phyloP scores from a whole-genome alignment of 2,329 filamentous ascomycete species.

The Sporothrix brunneoviolacea region DNA sequence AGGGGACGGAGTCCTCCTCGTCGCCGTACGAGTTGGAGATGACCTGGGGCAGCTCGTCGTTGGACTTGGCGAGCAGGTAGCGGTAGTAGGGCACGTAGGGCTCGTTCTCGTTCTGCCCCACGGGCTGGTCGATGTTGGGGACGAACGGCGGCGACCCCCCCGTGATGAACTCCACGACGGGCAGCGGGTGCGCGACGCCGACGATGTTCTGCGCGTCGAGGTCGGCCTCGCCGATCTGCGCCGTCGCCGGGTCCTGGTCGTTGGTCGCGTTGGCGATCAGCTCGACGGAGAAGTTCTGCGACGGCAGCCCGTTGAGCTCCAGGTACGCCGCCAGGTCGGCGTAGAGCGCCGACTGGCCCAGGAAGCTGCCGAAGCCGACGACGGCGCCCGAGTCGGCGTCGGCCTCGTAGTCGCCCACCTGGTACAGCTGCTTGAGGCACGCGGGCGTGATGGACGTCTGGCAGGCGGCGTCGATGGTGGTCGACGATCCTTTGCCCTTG shows the following conservation, averaged over 20 bases:
- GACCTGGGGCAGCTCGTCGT: slow-evolving; percentile 52
- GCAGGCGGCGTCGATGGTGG: slow-evolving; percentile 20
- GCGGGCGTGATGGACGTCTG: slow-evolving; percentile 35
- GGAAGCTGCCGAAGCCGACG: slow-evolving; percentile 35
- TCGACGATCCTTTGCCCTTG: slow-evolving; percentile 28
- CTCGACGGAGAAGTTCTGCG: slow-evolving; percentile 48
- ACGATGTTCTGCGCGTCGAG: slow-evolving; percentile 58
- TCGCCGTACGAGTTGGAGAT: slow-evolving; percentile 66
- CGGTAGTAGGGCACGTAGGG: slow-evolving; percentile 59
- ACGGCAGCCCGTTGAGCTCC: slow-evolving; percentile 43
- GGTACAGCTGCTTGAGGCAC: slow-evolving; percentile 45
- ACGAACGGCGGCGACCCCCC: slow-evolving; percentile 25
- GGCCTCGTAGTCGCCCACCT: slow-evolving; percentile 33
- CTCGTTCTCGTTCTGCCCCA: slow-evolving; percentile 49
- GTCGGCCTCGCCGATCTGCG: slow-evolving; percentile 45
- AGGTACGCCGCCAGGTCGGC: slow-evolving; percentile 45
- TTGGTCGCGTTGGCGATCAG: slow-evolving; percentile 50
- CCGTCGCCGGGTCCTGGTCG: slow-evolving; percentile 33
- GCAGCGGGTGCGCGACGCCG: slow-evolving; percentile 40
- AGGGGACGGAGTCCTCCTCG: slow-evolving; percentile 52
- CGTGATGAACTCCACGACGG: slow-evolving; percentile 26
- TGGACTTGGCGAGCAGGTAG: slow-evolving; percentile 49
- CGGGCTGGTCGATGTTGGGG: slow-evolving; percentile 23
- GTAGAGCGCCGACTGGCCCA: slow-evolving; percentile 42
- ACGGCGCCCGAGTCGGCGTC: slow-evolving; percentile 29